Evolutionary conservation across 1,284 basidiomycete species (phyloP).

Genomic region (Cryptococcus maquisensis): DNA sequence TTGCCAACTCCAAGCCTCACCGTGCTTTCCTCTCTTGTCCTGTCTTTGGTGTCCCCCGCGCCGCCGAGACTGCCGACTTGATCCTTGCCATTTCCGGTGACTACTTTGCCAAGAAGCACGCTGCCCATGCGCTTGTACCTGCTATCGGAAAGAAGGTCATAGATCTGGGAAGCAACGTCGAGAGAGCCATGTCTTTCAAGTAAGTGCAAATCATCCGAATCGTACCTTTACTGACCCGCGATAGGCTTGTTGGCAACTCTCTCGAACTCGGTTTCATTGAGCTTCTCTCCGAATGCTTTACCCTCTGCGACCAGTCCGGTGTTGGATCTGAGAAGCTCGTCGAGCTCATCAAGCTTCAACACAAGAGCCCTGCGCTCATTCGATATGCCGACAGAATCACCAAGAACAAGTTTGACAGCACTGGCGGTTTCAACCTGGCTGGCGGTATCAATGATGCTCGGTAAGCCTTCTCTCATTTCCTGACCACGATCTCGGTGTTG

Average conservation of each 20-base stretch:
- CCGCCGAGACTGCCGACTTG: conserved; percentile 66
- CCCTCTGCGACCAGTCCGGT: conserved; percentile 77
- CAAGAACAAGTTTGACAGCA: conserved; percentile 66
- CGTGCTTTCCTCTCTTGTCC: conserved; percentile 71
- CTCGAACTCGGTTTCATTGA: conserved; percentile 57
- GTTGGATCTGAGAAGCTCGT: conserved; percentile 61
- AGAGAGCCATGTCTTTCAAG: conserved; percentile 69
- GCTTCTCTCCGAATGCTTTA: conserved; percentile 73
- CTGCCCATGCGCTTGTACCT: conserved; percentile 65
- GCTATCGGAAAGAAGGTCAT: conserved; percentile 67
- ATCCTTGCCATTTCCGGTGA: conserved; percentile 77
- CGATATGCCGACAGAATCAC: conserved; percentile 31
- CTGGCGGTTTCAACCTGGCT: conserved; percentile 75
- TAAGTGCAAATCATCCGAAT: conserved; percentile 50
- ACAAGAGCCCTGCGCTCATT: conserved; percentile 30
- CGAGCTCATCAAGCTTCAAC: conserved; percentile 57
- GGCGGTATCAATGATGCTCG: conserved; percentile 81
- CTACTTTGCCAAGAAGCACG: conserved; percentile 75
- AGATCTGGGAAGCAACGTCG: conserved; percentile 51
- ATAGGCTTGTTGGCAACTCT: conserved; percentile 44
- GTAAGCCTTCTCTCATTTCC: conserved; percentile 27
- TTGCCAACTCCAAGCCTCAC: conserved; percentile 61
- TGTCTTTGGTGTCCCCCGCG: conserved; percentile 66
- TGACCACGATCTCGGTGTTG: background rate
- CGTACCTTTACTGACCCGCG: background rate